phyloP scores from a whole-genome alignment of 2,329 filamentous ascomycete species.

The Alternaria panax region DNA sequence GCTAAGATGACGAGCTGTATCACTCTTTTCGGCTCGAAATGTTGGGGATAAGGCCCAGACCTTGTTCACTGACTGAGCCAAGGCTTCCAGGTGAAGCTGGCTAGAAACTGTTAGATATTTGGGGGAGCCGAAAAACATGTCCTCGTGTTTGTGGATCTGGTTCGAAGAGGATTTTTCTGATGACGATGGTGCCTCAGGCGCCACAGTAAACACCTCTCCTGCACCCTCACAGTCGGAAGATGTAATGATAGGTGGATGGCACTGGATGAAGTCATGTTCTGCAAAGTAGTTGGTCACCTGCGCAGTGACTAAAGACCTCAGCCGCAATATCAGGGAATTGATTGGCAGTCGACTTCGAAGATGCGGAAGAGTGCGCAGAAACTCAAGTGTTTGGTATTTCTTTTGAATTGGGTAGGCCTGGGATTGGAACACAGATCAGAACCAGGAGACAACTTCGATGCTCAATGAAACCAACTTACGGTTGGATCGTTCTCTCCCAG shows the following conservation, averaged over 20 bases:
- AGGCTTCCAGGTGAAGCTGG: slow-evolving; percentile 91
- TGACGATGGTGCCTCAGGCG: slow-evolving; percentile 37
- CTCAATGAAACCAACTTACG: slow-evolving; percentile 61
- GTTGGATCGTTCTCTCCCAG: slow-evolving; percentile 80
- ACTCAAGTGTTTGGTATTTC: slow-evolving; percentile 92
- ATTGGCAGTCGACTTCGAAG: slow-evolving; percentile 81
- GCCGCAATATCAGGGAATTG: slow-evolving; percentile 79
- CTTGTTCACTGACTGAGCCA: slow-evolving; percentile 84
- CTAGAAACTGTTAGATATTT: slow-evolving; percentile 97
- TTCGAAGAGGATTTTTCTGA: slow-evolving; percentile 20
- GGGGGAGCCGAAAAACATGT: slow-evolving; percentile 78
- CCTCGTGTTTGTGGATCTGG: slow-evolving; percentile 36
- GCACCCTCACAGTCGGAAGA: slow-evolving; percentile 98
- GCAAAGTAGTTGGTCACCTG: slow-evolving; percentile 79
- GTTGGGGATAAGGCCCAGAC: slow-evolving; percentile 96
- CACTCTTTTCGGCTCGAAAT: slow-evolving; percentile 83
- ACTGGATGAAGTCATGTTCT: slow-evolving; percentile 75
- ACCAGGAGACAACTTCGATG: slow-evolving; percentile 2
- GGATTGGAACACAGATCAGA: slow-evolving; percentile 28
- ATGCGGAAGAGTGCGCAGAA: slow-evolving; percentile 86
- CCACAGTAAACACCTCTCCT: slow-evolving; percentile 86
- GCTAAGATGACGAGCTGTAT: slow-evolving; percentile 91
- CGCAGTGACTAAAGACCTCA: slow-evolving; percentile 81
- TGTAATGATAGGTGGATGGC: slow-evolving; percentile 91
- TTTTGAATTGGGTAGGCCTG: slow-evolving; percentile 94